phyloP scores from a whole-genome alignment of 352 stramenopile genomes.

The Lagenidium giganteum region DNA sequence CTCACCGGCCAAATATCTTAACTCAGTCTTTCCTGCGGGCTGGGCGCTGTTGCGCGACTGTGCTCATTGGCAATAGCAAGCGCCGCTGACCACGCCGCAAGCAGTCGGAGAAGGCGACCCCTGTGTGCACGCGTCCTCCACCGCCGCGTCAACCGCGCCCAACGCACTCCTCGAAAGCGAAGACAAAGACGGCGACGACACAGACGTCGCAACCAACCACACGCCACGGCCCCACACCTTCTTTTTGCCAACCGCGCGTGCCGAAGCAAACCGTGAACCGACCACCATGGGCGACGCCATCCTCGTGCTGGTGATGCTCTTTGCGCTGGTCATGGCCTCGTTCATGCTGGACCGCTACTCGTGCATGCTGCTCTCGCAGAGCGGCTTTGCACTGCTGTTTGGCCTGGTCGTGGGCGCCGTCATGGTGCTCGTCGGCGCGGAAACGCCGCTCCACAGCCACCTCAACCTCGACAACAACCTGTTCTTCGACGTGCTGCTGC shows the following conservation, averaged over 20 bases:
- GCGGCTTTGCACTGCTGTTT: constrained; percentile 80
- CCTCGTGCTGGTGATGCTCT: constrained; percentile 79
- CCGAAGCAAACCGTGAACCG: neutral
- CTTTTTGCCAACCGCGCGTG: neutral
- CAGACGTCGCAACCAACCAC: neutral
- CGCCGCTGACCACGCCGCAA: too few relatives aligned
- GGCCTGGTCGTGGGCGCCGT: constrained; percentile 66
- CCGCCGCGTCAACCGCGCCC: too few relatives aligned
- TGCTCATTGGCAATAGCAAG: too few relatives aligned
- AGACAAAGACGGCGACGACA: neutral
- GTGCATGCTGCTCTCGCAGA: constrained; percentile 84
- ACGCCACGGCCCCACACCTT: neutral
- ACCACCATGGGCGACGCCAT: constrained; percentile 74
- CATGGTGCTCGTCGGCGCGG: constrained; percentile 60
- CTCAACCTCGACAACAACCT: constrained; percentile 85
- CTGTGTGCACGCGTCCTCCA: too few relatives aligned
- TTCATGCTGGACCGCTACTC: constrained; percentile 84
- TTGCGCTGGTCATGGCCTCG: constrained; percentile 85
- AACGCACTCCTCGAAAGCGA: constrained; percentile 5
- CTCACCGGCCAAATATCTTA: too few relatives aligned
- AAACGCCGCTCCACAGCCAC: constrained; percentile 62
- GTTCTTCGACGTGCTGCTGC: constrained; percentile 84
- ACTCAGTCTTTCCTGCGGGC: too few relatives aligned
- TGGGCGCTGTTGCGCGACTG: too few relatives aligned
- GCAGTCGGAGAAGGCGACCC: too few relatives aligned